Percentiles rank a stretch among this genome's conserved stretches.
These are phyloP conservation scores for Hemerocallis citrina DNA, from an alignment of 106 monocot genomes.

Conservation along the genomic window DNA sequence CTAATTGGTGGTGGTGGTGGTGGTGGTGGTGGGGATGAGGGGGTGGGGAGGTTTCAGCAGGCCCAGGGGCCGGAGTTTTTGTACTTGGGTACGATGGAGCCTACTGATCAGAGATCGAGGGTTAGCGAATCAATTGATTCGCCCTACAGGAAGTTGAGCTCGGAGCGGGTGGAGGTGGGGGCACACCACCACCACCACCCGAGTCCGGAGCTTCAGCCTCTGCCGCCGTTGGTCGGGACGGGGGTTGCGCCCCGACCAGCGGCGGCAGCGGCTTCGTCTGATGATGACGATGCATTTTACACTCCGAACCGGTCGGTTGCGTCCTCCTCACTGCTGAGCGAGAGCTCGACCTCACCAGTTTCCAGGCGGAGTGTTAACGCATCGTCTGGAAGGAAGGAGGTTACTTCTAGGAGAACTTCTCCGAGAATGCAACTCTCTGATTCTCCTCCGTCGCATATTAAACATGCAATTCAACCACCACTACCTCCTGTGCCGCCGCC, in stretches of 20 bases:
- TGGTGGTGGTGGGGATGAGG: background rate
- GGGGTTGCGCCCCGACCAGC: background rate
- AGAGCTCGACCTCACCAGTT: slow-evolving; percentile 16
- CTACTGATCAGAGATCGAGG: background rate
- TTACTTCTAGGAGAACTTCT: slow-evolving; percentile 17
- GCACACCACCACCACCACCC: slow-evolving; percentile 5
- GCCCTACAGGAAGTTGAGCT: slow-evolving; percentile 22
- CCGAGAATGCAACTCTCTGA: slow-evolving; percentile 15
- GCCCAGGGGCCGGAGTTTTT: slow-evolving; percentile 12
- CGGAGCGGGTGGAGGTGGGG: slow-evolving; percentile 10
- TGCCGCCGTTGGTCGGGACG: slow-evolving; percentile 16
- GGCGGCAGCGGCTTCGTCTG: background rate
- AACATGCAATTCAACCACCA: slow-evolving; percentile 17
- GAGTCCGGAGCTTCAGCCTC: slow-evolving; percentile 33
- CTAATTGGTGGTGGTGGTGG: background rate
- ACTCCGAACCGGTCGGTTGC: slow-evolving; percentile 15
- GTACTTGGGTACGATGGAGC: slow-evolving; percentile 25
- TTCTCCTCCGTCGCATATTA: slow-evolving; percentile 15
- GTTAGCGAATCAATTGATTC: slow-evolving; percentile 7
- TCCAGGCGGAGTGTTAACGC: slow-evolving; percentile 15
- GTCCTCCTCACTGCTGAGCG: slow-evolving; percentile 10
- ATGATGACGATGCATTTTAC: slow-evolving; percentile 25
- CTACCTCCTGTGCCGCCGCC: slow-evolving; percentile 3
- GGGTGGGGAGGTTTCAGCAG: background rate
- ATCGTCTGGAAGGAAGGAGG: slow-evolving; percentile 9